A percentile compares a stretch with the other conserved stretches of the same genome.
phyloP scores from a whole-genome alignment of 1,139 yeast species.

The Lodderomyces margitis region DNA sequence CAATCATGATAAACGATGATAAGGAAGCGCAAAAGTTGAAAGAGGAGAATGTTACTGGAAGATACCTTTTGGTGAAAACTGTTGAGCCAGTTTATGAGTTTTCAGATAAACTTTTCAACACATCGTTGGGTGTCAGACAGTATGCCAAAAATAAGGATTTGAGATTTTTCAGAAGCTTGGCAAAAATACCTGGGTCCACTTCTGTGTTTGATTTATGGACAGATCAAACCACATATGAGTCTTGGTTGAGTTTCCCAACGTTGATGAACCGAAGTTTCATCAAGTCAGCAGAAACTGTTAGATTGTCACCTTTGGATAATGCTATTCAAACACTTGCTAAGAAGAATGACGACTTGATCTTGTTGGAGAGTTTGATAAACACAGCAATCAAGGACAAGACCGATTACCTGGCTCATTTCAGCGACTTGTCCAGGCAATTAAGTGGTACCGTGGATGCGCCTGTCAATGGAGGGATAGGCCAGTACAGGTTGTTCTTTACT shows the following conservation, averaged over 20 bases:
- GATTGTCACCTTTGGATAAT: slow-evolving; percentile 81
- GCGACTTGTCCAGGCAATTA: slow-evolving; percentile 71
- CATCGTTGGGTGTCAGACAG: slow-evolving; percentile 60
- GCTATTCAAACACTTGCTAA: slow-evolving; percentile 67
- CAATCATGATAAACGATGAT: slow-evolving; percentile 67
- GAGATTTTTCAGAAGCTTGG: slow-evolving; percentile 64
- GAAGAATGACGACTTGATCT: slow-evolving; percentile 72
- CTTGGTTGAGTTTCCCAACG: slow-evolving; percentile 79
- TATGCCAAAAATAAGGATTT: slow-evolving; percentile 72
- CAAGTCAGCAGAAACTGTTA: slow-evolving; percentile 47
- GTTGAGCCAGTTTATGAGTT: slow-evolving; percentile 68
- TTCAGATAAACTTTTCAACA: slow-evolving; percentile 44
- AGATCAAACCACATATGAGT: slow-evolving; percentile 79
- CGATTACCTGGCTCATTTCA: slow-evolving; percentile 50
- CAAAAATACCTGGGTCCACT: slow-evolving; percentile 73
- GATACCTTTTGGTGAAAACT: slow-evolving; percentile 67
- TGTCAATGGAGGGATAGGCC: slow-evolving; percentile 89
- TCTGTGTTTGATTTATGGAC: slow-evolving; percentile 83
- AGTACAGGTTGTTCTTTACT: slow-evolving; percentile 68
- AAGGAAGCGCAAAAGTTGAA: slow-evolving; percentile 54
- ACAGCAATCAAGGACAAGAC: slow-evolving; percentile 55
- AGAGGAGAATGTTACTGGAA: slow-evolving; percentile 55
- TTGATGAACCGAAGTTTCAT: slow-evolving; percentile 84
- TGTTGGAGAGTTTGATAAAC: slow-evolving; percentile 62
- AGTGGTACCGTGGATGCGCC: slow-evolving; percentile 93